Evolutionary conservation across 78 protist species (phyloP), one percentile per base, ranked within the genome.

Genomic region (Paratrimastix pyriformis): DNA sequence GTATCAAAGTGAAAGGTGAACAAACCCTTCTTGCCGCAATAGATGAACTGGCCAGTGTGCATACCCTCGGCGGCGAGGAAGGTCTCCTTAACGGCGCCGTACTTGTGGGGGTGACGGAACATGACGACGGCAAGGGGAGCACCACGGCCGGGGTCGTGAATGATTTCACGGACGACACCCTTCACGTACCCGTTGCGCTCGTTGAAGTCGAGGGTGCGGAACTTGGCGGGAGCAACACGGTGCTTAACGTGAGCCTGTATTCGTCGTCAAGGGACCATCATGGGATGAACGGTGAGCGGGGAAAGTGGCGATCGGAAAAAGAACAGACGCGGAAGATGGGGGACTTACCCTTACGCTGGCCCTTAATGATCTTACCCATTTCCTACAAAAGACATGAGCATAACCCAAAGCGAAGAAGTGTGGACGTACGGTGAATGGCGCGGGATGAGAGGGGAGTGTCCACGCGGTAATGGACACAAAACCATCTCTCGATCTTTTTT

Each of bases 131-230:
- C 99, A 11, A 97, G 86, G 40, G 99, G 99, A 37, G 99, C 99
- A 69, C 98, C 99, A 75, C 99, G 87, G 0, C 99, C 99, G 54
- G 98, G 93, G 65, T 97, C 99, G 94, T 97, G 99, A 79, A 94
- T 85, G 85, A 97, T 93, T 45, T 91, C 93, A 58, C 64, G 77
- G 35, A 94, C 87, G 62, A 91, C 74, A 33, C 86, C 86, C 66
- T 85, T 80, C 75, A 95, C 52, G 88, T 84, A 96, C 35, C 99
- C 99, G 40, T 92, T 55, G 32, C 95, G 80, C 94, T 97, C 99
- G 30, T 94, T 92, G 71, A 45, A 93, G 88, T 97, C 99, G 50
- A 92, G 52, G 30, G 83, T 32, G 60, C 98, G 90, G 87, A 90
- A 81, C 69, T 74, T 50, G 66, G 96, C 93, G 35, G 97, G 80